Conservation (phyloP, 768 basidiomycete genomes). For the Leccinum obscurum region DNA sequence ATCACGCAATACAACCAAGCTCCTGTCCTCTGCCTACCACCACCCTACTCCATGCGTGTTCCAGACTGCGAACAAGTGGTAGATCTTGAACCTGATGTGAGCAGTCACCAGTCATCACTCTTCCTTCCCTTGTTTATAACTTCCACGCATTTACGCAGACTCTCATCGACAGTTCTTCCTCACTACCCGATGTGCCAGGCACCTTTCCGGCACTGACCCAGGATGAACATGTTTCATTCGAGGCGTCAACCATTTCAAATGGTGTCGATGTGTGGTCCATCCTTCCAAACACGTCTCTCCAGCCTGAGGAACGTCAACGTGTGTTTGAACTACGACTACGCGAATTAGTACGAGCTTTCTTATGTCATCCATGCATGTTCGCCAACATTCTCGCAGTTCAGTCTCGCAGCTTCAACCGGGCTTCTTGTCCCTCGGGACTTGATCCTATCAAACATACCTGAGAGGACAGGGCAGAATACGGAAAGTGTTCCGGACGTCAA, state of each 20-base stretch:
- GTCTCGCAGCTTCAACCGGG: neutral
- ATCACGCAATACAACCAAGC: neutral
- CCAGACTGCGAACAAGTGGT: neutral
- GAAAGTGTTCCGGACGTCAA: neutral
- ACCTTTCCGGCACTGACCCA: neutral
- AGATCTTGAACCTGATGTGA: neutral
- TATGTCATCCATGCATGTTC: neutral
- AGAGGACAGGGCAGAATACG: neutral
- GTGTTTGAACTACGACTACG: slow-evolving; percentile 1
- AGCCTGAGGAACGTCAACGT: neutral
- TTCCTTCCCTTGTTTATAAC: neutral
- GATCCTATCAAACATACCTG: neutral
- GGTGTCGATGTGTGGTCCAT: neutral
- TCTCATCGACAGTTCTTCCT: too few species aligned
- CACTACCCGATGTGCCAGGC: too few species aligned
- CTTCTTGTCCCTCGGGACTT: neutral
- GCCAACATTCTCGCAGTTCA: neutral
- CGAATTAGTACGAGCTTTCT: neutral
- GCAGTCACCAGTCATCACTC: neutral
- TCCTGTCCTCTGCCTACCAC: neutral
- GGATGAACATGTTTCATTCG: neutral
- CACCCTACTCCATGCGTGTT: neutral
- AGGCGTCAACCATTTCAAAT: neutral
- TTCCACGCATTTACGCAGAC: too few species aligned
- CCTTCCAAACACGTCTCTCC: neutral